Evolutionary conservation across 2,329 filamentous ascomycete genomes (phyloP).

Genomic region (Botrytis byssoidea): DNA sequence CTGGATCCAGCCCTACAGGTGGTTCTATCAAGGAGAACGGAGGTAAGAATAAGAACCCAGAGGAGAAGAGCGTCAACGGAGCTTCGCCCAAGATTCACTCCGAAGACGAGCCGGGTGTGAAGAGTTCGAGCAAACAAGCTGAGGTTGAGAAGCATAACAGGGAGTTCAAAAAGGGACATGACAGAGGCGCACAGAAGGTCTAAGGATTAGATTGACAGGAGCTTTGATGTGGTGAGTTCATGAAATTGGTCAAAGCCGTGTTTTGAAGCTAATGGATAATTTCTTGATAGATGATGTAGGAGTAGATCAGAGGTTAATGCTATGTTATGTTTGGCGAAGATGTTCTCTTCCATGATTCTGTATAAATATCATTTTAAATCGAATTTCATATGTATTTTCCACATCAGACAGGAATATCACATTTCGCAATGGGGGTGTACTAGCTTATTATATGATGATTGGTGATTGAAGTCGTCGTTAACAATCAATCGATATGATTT

Average conservation of each 20-base stretch:
- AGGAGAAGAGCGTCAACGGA: slow-evolving; percentile 13
- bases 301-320: neutral
- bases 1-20: slow-evolving; percentile 38
- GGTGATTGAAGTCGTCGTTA: neutral
- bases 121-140: slow-evolving; percentile 47
- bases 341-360: neutral
- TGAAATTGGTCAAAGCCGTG: no score
- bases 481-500: neutral
- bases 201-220: slow-evolving; percentile 54
- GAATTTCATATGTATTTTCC: neutral
- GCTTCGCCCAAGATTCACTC: slow-evolving; percentile 27
- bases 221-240: slow-evolving; percentile 47
- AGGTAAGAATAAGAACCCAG: slow-evolving; percentile 27
- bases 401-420: neutral
- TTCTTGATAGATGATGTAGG: neutral
- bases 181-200: slow-evolving; percentile 43
- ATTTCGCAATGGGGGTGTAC: neutral
- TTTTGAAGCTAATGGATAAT: neutral
- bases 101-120: slow-evolving; percentile 27
- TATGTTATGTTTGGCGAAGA: neutral
- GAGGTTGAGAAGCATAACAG: slow-evolving; percentile 59
- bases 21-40: slow-evolving; percentile 31
- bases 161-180: slow-evolving; percentile 57
- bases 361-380: neutral
- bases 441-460: neutral